A percentile compares a stretch with the other conserved stretches of the same genome.
phyloP scores from a whole-genome alignment of 805 yeast species.

The Zygoascus flipseniorum region DNA sequence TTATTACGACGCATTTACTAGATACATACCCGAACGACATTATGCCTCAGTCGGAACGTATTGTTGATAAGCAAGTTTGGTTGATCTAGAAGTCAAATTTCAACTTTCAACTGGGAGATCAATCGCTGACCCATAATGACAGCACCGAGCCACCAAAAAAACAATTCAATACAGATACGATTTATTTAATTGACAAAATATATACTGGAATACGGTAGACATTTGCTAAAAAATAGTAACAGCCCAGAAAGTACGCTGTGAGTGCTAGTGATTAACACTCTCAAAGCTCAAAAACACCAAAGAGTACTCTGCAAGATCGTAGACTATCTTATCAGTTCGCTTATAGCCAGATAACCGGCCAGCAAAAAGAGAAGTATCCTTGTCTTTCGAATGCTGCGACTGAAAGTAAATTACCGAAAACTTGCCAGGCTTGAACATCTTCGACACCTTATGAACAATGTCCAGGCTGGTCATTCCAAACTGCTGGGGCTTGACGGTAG shows the following conservation, averaged over 20 bases:
- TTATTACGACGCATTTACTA: not conserved
- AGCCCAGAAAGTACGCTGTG: not conserved
- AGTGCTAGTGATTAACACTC: conserved; percentile 13
- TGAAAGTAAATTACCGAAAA: conserved; percentile 55
- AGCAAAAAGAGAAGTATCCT: not conserved
- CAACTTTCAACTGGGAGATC: no score
- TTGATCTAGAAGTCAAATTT: no score
- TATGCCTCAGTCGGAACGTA: not conserved
- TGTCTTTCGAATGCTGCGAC: conserved; percentile 20
- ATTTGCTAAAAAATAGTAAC: not conserved
- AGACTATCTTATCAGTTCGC: conserved; percentile 57
- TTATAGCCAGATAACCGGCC: conserved; percentile 36
- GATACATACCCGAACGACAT: not conserved
- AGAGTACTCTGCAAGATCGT: conserved; percentile 68
- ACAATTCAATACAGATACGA: not conserved
- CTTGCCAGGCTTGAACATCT: conserved; percentile 63
- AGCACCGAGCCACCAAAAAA: no score
- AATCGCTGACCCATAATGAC: no score
- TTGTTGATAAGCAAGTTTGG: no score
- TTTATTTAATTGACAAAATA: no score
- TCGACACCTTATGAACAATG: conserved; percentile 53
- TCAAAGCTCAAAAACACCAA: conserved; percentile 64
- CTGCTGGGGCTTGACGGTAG: conserved; percentile 53
- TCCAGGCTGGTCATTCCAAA: conserved; percentile 38
- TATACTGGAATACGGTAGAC: no score